A percentile compares a stretch with the other conserved stretches of the same genome.
These are phyloP conservation scores for Fusarium verticillioides DNA, from an alignment of 2,329 filamentous ascomycete species.

Conservation along the genomic window DNA sequence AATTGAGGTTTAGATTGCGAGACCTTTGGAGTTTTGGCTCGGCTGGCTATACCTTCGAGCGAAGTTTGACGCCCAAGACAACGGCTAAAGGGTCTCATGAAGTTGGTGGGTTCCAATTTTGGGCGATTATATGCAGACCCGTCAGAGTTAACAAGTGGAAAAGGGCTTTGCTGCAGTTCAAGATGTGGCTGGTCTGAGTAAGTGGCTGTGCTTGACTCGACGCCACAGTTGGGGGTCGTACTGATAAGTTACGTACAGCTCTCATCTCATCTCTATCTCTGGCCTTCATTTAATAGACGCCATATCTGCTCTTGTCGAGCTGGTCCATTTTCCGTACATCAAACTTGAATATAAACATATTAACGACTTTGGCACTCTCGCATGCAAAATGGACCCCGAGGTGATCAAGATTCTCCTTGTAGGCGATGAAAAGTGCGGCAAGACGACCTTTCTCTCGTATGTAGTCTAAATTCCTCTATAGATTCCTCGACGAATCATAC, in stretches of 20 bases:
- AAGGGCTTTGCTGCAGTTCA: conserved; percentile 36
- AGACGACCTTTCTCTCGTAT: conserved; percentile 71
- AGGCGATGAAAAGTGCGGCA: conserved; percentile 69
- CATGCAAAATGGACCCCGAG: conserved; percentile 57
- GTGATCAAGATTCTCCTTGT: conserved; percentile 66
- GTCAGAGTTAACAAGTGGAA: conserved; percentile 36
- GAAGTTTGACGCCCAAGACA: conserved; percentile 43
- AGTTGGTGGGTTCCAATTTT: conserved; percentile 42
- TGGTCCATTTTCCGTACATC: neutral
- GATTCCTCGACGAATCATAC: conserved; percentile 11
- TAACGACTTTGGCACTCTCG: neutral
- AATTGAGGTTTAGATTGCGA: neutral
- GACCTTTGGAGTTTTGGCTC: conserved; percentile 17
- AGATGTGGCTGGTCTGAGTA: conserved; percentile 31
- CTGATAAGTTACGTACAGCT: conserved; percentile 42
- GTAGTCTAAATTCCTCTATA: conserved; percentile 46
- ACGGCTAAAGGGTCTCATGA: conserved; percentile 45
- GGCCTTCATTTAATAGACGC: conserved; percentile 12
- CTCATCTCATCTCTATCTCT: conserved; percentile 40
- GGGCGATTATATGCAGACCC: conserved; percentile 40
- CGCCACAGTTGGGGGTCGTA: conserved; percentile 33
- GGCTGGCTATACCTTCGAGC: conserved; percentile 32
- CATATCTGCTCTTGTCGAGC: conserved; percentile 4
- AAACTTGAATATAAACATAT: neutral
- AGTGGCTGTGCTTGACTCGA: conserved; percentile 21